A percentile compares a stretch with the other conserved stretches of the same genome.
Conservation (phyloP, 2,329 filamentous ascomycete genomes). For the Penicillium sp. region DNA sequence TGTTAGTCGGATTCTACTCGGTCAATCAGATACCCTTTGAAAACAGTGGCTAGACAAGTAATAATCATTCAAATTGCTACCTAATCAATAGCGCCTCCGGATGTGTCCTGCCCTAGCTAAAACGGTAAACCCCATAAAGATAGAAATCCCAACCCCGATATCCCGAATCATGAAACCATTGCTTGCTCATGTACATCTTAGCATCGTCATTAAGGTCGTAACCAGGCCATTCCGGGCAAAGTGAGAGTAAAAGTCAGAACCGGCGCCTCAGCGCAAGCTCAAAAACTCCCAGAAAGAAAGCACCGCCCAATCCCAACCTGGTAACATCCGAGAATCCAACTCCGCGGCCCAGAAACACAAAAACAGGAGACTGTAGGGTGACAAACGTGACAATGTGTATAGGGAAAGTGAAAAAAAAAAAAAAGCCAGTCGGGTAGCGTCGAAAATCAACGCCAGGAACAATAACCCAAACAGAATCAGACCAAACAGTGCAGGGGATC, state of each 20-base stretch:
- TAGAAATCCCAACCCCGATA: slow-evolving; percentile 20
- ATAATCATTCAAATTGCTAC: slow-evolving; percentile 21
- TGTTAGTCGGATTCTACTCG: slow-evolving; percentile 1
- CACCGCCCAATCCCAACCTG: slow-evolving; percentile 21
- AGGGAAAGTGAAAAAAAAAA: not conserved
- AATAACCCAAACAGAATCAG: not conserved
- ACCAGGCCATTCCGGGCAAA: slow-evolving; percentile 32
- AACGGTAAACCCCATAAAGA: slow-evolving; percentile 11
- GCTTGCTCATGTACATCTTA: slow-evolving; percentile 42
- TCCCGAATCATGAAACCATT: slow-evolving; percentile 34
- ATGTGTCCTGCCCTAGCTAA: slow-evolving; percentile 12
- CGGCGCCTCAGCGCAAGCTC: slow-evolving; percentile 24
- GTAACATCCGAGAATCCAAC: slow-evolving; percentile 18
- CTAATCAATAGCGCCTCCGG: slow-evolving; percentile 21
- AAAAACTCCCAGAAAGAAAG: slow-evolving; percentile 30
- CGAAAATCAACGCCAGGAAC: slow-evolving; percentile 6
- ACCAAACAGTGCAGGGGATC: not conserved
- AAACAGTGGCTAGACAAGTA: slow-evolving; percentile 13
- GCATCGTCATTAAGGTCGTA: slow-evolving; percentile 40
- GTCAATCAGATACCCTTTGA: slow-evolving; percentile 24
- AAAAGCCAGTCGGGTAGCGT: not conserved
- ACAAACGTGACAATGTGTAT: not conserved
- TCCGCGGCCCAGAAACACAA: slow-evolving; percentile 21
- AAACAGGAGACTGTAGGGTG: slow-evolving; percentile 1
- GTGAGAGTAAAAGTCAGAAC: slow-evolving; percentile 24